These are phyloP conservation scores for Quercus engelmannii DNA, from an alignment of 306 rosid species.

Conservation along the genomic window DNA sequence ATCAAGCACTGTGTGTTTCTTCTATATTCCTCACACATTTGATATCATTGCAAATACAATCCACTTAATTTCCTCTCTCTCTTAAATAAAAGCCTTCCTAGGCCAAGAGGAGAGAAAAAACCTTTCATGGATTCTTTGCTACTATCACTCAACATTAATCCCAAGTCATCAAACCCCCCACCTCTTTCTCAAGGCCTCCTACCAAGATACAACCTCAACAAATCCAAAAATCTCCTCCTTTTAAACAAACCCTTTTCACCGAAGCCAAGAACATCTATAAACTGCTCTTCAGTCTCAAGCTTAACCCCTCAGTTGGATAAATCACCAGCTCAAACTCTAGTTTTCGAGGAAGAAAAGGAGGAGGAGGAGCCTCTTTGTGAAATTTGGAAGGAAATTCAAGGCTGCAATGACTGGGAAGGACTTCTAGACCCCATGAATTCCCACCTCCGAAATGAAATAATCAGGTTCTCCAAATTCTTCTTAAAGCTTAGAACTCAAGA, in stretches of 20 bases:
- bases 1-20: neutral
- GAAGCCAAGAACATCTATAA: neutral
- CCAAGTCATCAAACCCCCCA: neutral
- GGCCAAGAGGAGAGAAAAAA: neutral
- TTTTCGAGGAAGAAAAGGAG: slow-evolving; percentile 2
- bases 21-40: neutral
- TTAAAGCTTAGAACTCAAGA: no score
- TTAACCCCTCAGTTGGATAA: slow-evolving; percentile 5
- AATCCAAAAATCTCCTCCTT: neutral
- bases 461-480: slow-evolving; percentile 23
- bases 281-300: slow-evolving; percentile 30
- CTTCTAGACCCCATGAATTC: slow-evolving; percentile 54
- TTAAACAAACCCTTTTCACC: neutral
- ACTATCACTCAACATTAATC: neutral
- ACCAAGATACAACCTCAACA: neutral
- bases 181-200: neutral
- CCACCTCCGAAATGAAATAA: slow-evolving; percentile 52
- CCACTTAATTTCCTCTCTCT: neutral
- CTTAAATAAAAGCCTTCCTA: neutral
- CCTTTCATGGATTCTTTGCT: slow-evolving; percentile 16
- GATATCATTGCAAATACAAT: neutral
- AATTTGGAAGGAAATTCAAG: slow-evolving; percentile 61
- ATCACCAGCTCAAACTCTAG: neutral
- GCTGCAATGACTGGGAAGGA: slow-evolving; percentile 52
- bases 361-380: slow-evolving; percentile 3